Evolutionary conservation across 2,329 filamentous ascomycete species (phyloP).

Genomic region (Diaporthe sp.): DNA sequence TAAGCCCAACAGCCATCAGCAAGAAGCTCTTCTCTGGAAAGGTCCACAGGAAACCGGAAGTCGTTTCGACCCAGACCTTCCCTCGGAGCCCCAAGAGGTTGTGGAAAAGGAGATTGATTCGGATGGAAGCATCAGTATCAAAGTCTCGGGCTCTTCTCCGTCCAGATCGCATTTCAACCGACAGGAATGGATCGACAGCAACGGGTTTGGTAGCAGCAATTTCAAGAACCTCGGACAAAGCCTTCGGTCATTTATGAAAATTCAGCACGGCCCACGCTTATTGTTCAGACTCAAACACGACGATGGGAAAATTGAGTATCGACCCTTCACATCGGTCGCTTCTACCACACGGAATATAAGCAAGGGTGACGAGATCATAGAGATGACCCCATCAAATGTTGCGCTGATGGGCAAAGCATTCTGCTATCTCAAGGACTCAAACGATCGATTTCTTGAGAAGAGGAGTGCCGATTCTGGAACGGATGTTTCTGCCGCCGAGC

Average conservation of each 20-base stretch:
- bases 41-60: not conserved
- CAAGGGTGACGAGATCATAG: not conserved
- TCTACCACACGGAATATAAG: not conserved
- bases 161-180: not conserved
- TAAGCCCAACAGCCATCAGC: not conserved
- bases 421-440: constrained; percentile 23
- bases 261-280: not conserved
- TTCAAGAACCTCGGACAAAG: not conserved
- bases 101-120: not conserved
- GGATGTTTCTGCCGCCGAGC: not conserved
- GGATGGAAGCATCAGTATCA: not conserved
- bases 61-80: not conserved
- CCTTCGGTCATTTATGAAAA: not conserved
- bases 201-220: not conserved
- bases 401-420: constrained; percentile 19
- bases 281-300: not conserved
- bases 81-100: not conserved
- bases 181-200: not conserved
- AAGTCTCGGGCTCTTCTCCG: not conserved
- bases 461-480: not conserved
- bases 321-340: not conserved
- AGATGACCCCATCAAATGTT: constrained; percentile 1
- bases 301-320: not conserved
- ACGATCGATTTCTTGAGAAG: not conserved
- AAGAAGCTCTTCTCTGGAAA: constrained; percentile 1